A percentile compares a stretch with the other conserved stretches of the same genome.
phyloP scores from a whole-genome alignment of 176 grass and related monocot genomes.

The Leersia perrieri region DNA sequence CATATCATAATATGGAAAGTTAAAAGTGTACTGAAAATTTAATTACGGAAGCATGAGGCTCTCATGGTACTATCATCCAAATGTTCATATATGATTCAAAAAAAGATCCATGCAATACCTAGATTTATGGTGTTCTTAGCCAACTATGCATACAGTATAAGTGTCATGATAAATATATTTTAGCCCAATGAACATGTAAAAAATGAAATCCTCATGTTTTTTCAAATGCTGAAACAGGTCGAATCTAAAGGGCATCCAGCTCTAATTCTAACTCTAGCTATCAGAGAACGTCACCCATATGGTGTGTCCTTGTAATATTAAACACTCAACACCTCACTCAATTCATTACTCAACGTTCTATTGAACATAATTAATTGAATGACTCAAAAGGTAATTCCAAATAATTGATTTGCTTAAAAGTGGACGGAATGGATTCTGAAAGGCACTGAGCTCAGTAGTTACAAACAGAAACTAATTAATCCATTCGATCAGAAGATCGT shows the following conservation, averaged over 20 bases:
- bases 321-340: background rate
- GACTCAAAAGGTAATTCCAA: background rate
- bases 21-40: slow-evolving; percentile 18
- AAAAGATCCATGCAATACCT: background rate
- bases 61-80: background rate
- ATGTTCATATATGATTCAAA: background rate
- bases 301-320: background rate
- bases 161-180: background rate
- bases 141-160: background rate
- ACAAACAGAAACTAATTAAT: slow-evolving; percentile 5
- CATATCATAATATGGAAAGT: slow-evolving; percentile 42
- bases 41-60: background rate
- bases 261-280: slow-evolving; percentile 23
- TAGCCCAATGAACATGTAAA: background rate
- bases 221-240: background rate
- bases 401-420: background rate
- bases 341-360: slow-evolving; percentile 15
- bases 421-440: background rate
- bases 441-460: background rate
- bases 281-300: background rate
- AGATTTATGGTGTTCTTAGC: background rate
- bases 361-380: slow-evolving; percentile 7
- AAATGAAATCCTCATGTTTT: slow-evolving; percentile 19
- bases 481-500: background rate
- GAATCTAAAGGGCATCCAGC: background rate